A percentile compares a stretch with the other conserved stretches of the same genome.
Conservation (phyloP, 2,329 filamentous ascomycete species). For the Diaporthe citri region DNA sequence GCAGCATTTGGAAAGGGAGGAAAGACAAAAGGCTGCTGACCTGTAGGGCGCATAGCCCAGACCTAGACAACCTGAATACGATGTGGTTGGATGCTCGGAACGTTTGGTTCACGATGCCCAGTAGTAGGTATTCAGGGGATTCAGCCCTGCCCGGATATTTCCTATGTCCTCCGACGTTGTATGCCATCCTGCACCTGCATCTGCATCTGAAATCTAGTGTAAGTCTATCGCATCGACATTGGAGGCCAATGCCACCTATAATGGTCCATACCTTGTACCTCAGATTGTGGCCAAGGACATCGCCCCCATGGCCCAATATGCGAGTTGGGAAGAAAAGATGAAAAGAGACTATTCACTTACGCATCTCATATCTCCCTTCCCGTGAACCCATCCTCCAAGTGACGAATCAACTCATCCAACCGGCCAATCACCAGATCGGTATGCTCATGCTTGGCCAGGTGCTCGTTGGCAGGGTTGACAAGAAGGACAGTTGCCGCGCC, state of each 20-base stretch:
- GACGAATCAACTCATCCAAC: slow-evolving; percentile 80
- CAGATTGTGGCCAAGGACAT: too few species aligned
- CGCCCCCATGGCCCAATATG: neutral
- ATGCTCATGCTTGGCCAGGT: slow-evolving; percentile 77
- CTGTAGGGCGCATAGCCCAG: neutral
- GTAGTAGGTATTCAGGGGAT: neutral
- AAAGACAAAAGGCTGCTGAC: slow-evolving; percentile 6
- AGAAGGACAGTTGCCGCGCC: slow-evolving; percentile 93
- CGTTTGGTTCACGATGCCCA: neutral
- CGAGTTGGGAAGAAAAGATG: neutral
- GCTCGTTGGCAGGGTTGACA: slow-evolving; percentile 82
- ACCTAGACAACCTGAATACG: slow-evolving; percentile 26
- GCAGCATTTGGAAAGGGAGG: slow-evolving; percentile 9
- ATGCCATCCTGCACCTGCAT: too few species aligned
- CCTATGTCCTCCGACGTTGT: neutral
- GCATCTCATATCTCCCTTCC: slow-evolving; percentile 54
- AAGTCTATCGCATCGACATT: neutral
- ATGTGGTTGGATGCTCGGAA: slow-evolving; percentile 25
- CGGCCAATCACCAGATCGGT: slow-evolving; percentile 80
- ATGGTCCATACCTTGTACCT: neutral
- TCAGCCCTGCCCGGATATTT: too few species aligned
- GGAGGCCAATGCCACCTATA: neutral
- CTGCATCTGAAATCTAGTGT: neutral
- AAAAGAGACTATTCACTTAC: too few species aligned
- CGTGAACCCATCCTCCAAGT: slow-evolving; percentile 82